phyloP scores from a whole-genome alignment of 768 basidiomycete genomes.

The Sutorius australiensis region DNA sequence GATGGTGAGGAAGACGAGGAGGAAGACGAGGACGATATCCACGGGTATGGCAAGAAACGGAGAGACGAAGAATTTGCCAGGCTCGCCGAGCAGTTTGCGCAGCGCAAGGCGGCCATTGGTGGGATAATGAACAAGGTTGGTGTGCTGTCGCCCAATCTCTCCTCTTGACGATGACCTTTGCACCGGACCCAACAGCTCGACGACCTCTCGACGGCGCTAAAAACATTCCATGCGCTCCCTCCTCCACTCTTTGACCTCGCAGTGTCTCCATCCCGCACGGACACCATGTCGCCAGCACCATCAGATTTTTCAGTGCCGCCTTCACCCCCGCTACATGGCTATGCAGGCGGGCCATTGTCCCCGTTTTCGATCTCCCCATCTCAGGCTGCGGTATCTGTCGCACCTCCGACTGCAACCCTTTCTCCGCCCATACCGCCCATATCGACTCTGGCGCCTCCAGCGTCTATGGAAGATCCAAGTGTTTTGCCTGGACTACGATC shows the following conservation, averaged over 20 bases:
- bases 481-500: neutral
- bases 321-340: slow-evolving; percentile 2
- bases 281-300: slow-evolving; percentile 29
- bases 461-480: neutral
- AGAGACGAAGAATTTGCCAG: slow-evolving; percentile 67
- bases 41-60: slow-evolving; percentile 49
- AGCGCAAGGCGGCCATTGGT: slow-evolving; percentile 63
- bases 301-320: slow-evolving; percentile 22
- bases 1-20: slow-evolving; percentile 37
- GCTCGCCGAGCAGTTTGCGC: slow-evolving; percentile 64
- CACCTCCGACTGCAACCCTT: neutral
- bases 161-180: neutral
- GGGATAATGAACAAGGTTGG: slow-evolving; percentile 71
- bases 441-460: slow-evolving; percentile 16
- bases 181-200: slow-evolving; percentile 21
- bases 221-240: slow-evolving; percentile 42
- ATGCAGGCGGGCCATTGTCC: slow-evolving; percentile 3
- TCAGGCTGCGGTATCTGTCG: neutral
- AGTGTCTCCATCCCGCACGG: slow-evolving; percentile 22
- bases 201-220: slow-evolving; percentile 33
- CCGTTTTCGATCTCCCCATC: slow-evolving; percentile 6
- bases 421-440: slow-evolving; percentile 18
- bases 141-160: neutral
- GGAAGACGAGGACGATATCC: slow-evolving; percentile 43
- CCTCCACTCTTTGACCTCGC: slow-evolving; percentile 38